Evolutionary conservation across 2,329 filamentous ascomycete species (phyloP).

Genomic region (Pseudonectria foliicola): DNA sequence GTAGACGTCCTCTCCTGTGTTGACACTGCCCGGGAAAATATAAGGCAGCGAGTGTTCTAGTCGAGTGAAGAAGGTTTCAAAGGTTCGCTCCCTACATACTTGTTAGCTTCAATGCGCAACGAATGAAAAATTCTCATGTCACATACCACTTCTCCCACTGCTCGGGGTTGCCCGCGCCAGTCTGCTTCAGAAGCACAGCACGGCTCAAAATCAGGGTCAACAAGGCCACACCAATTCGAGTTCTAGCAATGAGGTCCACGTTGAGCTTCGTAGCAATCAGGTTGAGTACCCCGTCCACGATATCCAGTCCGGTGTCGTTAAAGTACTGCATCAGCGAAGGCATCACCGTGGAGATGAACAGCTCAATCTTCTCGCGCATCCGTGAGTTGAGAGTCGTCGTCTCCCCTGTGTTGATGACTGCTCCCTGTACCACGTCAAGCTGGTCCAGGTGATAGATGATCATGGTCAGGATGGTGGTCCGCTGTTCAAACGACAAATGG

Average conservation of each 20-base stretch:
- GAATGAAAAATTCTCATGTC: not conserved
- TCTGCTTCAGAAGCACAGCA: conserved; percentile 87
- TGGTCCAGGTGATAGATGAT: conserved; percentile 90
- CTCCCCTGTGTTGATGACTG: conserved; percentile 67
- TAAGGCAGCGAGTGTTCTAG: conserved; percentile 76
- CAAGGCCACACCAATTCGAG: conserved; percentile 80
- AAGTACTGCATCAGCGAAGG: conserved; percentile 84
- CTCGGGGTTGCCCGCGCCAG: conserved; percentile 59
- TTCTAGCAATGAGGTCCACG: conserved; percentile 75
- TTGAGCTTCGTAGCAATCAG: conserved; percentile 79
- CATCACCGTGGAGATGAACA: conserved; percentile 84
- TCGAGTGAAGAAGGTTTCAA: conserved; percentile 79
- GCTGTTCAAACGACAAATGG: conserved; percentile 85
- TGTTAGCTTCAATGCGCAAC: conserved; percentile 23
- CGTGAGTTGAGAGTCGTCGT: conserved; percentile 62
- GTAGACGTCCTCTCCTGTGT: conserved; percentile 86
- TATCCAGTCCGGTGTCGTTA: conserved; percentile 82
- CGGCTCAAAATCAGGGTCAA: conserved; percentile 91
- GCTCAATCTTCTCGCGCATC: conserved; percentile 84
- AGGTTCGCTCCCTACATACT: conserved; percentile 59
- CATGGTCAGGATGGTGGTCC: conserved; percentile 91
- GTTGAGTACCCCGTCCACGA: conserved; percentile 83
- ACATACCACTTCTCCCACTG: conserved; percentile 75
- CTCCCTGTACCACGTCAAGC: conserved; percentile 80
- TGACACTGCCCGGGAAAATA: conserved; percentile 88